Percentiles rank a stretch among this genome's conserved stretches.
Evolutionary conservation across 1,139 yeast species (phyloP).

Genomic region (Suhomyces wounanorum): DNA sequence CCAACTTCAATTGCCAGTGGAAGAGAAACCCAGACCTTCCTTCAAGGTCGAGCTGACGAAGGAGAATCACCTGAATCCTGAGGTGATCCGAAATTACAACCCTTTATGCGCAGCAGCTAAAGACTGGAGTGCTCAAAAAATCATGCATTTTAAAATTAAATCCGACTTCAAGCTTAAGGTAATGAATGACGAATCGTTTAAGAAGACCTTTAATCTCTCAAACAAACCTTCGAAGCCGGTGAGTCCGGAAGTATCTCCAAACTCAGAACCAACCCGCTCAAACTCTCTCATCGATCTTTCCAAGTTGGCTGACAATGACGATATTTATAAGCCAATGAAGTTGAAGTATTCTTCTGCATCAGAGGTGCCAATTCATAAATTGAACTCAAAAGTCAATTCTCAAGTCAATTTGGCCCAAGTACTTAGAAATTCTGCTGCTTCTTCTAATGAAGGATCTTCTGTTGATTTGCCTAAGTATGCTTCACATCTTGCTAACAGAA

Average conservation of each 20-base stretch:
- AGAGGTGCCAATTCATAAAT: constrained; percentile 43
- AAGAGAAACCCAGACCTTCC: constrained; percentile 32
- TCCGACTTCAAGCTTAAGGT: constrained; percentile 35
- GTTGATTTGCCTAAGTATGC: constrained; percentile 32
- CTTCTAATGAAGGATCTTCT: constrained; percentile 30
- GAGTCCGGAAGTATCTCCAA: constrained; percentile 49
- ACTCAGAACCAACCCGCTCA: constrained; percentile 44
- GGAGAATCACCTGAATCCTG: constrained; percentile 1
- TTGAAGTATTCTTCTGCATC: constrained; percentile 42
- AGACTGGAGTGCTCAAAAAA: constrained; percentile 42
- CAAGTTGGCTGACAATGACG: constrained; percentile 38
- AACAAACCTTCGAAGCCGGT: constrained; percentile 40
- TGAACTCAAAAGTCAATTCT: constrained; percentile 48
- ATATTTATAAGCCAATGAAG: constrained; percentile 44
- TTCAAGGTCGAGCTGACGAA: constrained; percentile 23
- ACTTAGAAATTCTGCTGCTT: constrained; percentile 24
- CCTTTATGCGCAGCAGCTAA: constrained; percentile 41
- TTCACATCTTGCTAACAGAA: constrained; percentile 14
- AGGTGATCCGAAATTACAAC: constrained; percentile 17
- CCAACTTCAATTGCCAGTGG: constrained; percentile 10
- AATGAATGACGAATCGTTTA: constrained; percentile 45
- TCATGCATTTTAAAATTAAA: constrained; percentile 23
- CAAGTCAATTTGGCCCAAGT: constrained; percentile 29
- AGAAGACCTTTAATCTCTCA: constrained; percentile 31
- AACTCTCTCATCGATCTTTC: constrained; percentile 48